A percentile compares a stretch with the other conserved stretches of the same genome.
phyloP scores from a whole-genome alignment of 768 basidiomycete species.

The Boletus vinaceobasis region DNA sequence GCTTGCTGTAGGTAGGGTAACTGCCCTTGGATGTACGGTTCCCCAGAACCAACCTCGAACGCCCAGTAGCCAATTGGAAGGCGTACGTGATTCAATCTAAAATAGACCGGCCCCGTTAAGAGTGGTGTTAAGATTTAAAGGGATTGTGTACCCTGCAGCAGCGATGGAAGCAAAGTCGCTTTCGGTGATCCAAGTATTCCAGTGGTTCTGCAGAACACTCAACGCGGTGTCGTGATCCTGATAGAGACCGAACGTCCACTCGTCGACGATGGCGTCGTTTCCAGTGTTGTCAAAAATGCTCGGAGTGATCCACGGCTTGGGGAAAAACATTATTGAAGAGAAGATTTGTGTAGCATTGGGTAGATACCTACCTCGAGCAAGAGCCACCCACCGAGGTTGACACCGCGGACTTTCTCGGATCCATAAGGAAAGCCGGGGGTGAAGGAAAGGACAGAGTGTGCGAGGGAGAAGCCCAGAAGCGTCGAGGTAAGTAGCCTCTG shows the following conservation, averaged over 20 bases:
- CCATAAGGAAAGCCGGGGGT: slow-evolving; percentile 70
- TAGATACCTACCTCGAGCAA: slow-evolving; percentile 49
- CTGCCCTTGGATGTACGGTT: slow-evolving; percentile 79
- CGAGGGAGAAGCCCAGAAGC: slow-evolving; percentile 30
- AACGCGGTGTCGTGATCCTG: slow-evolving; percentile 50
- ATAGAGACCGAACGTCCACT: slow-evolving; percentile 72
- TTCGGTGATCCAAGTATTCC: slow-evolving; percentile 84
- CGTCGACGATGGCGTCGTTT: slow-evolving; percentile 60
- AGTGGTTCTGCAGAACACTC: slow-evolving; percentile 59
- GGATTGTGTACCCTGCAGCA: slow-evolving; percentile 57
- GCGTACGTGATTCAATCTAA: slow-evolving; percentile 76
- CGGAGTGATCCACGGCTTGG: slow-evolving; percentile 75
- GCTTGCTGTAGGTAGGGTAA: slow-evolving; percentile 65
- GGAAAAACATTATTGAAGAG: slow-evolving; percentile 39
- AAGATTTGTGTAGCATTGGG: not conserved
- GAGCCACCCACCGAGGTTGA: slow-evolving; percentile 75
- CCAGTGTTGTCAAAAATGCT: slow-evolving; percentile 62
- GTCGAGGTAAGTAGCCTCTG: slow-evolving; percentile 8
- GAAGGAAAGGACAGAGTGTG: slow-evolving; percentile 31
- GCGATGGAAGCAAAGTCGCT: slow-evolving; percentile 73
- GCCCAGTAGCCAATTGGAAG: slow-evolving; percentile 91
- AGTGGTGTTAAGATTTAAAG: not conserved
- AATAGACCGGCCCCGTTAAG: slow-evolving; percentile 6
- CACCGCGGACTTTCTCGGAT: slow-evolving; percentile 70
- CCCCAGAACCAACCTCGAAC: slow-evolving; percentile 72